Evolutionary conservation across 2,329 filamentous ascomycete species (phyloP).

Genomic region (Nemania sp.): DNA sequence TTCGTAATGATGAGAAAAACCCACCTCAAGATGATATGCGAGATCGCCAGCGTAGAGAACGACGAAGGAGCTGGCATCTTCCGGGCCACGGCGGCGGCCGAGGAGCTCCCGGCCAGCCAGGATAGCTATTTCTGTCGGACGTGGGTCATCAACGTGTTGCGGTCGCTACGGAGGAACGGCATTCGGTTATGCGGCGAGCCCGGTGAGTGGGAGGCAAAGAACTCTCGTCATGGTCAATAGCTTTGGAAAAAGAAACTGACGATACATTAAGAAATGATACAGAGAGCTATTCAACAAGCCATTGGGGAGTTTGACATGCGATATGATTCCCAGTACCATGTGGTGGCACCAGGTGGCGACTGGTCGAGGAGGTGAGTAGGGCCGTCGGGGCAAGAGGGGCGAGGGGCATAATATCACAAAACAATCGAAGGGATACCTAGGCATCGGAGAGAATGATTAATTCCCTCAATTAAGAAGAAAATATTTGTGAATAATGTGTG

Average conservation of each 20-base stretch:
- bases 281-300: neutral
- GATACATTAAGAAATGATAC: neutral
- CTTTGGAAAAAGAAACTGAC: neutral
- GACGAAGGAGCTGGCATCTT: neutral
- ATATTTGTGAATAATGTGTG: too few species aligned
- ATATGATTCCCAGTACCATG: neutral
- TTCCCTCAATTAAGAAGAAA: too few species aligned
- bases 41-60: neutral
- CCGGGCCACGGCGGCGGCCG: neutral
- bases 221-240: too few species aligned
- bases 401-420: neutral
- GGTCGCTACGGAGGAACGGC: neutral
- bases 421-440: neutral
- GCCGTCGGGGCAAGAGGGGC: neutral
- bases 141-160: constrained; percentile 10
- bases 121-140: constrained; percentile 10
- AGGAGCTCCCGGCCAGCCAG: neutral
- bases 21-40: constrained; percentile 5
- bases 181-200: neutral
- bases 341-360: neutral
- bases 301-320: constrained; percentile 1
- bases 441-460: neutral
- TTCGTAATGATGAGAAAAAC: neutral
- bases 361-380: neutral
- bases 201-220: neutral